These are phyloP conservation scores for Nicotiana undulata DNA, from an alignment of 257 asterid genomes.

Conservation along the genomic window DNA sequence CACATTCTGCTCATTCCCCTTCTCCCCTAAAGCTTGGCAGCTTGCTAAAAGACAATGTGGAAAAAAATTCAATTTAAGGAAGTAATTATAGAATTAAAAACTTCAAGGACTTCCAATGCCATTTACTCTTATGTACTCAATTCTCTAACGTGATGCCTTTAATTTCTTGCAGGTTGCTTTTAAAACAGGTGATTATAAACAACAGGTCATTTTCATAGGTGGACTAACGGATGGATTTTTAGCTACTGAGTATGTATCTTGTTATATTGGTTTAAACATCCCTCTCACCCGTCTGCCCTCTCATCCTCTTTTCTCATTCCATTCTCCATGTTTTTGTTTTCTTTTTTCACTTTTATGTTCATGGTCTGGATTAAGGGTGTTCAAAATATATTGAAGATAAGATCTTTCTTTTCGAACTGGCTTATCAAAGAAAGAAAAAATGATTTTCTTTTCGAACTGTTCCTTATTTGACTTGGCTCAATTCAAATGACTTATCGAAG, in stretches of 20 bases:
- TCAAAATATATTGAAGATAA: background rate
- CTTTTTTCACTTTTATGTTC: background rate
- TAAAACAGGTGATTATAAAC: constrained; percentile 81
- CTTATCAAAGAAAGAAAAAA: background rate
- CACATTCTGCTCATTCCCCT: background rate
- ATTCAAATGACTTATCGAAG: background rate
- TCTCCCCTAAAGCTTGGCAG: background rate
- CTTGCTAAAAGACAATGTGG: background rate
- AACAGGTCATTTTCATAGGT: constrained; percentile 88
- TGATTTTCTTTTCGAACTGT: background rate
- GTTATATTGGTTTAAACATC: background rate
- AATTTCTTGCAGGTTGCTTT: constrained; percentile 73
- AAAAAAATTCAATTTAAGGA: background rate
- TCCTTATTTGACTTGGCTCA: background rate
- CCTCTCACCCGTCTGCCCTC: background rate
- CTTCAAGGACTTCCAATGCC: background rate
- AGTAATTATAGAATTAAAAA: background rate
- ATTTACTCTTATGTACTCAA: background rate
- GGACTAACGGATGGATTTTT: constrained; percentile 92
- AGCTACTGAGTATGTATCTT: constrained; percentile 78
- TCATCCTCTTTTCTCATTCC: background rate
- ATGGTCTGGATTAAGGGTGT: background rate
- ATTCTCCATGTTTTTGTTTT: background rate
- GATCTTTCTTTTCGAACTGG: background rate
- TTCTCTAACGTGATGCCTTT: background rate